A percentile compares a stretch with the other conserved stretches of the same genome.
phyloP scores from a whole-genome alignment of 768 basidiomycete genomes.

The Hemileccinum rubropunctum region DNA sequence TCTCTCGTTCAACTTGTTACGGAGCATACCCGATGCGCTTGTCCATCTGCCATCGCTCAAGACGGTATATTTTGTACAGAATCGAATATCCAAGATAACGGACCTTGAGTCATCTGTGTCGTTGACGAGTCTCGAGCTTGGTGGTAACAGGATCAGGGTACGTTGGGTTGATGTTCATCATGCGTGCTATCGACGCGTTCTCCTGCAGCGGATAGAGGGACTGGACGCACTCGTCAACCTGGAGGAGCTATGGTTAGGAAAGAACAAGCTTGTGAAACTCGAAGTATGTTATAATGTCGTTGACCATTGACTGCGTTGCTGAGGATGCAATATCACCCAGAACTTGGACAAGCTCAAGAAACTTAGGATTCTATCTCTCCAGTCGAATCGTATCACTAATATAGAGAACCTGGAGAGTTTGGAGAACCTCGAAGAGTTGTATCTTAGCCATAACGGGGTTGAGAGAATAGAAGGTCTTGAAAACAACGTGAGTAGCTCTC shows the following conservation, averaged over 20 bases:
- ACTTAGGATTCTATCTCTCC: constrained; percentile 83
- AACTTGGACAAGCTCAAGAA: constrained; percentile 67
- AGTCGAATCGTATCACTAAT: constrained; percentile 90
- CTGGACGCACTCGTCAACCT: constrained; percentile 77
- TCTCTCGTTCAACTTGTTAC: constrained; percentile 91
- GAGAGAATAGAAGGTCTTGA: constrained; percentile 81
- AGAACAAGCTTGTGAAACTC: constrained; percentile 91
- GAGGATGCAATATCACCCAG: constrained; percentile 35
- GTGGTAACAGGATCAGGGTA: constrained; percentile 90
- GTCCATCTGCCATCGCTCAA: constrained; percentile 56
- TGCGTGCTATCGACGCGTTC: neutral
- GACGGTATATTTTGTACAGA: constrained; percentile 94
- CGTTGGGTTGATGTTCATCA: constrained; percentile 22
- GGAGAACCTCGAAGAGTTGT: constrained; percentile 79
- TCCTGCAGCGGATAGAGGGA: constrained; percentile 79
- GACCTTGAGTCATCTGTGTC: constrained; percentile 57
- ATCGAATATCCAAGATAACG: constrained; percentile 81
- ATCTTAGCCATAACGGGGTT: constrained; percentile 93
- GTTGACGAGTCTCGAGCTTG: constrained; percentile 84
- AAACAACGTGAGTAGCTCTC: constrained; percentile 56
- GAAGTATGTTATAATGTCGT: constrained; percentile 47
- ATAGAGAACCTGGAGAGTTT: constrained; percentile 79
- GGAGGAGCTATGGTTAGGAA: constrained; percentile 95
- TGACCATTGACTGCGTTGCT: neutral
- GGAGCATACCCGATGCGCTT: constrained; percentile 63